A percentile compares a stretch with the other conserved stretches of the same genome.
These are phyloP conservation scores for Lentinus tigrinus DNA, from an alignment of 768 basidiomycete genomes.

Conservation along the genomic window DNA sequence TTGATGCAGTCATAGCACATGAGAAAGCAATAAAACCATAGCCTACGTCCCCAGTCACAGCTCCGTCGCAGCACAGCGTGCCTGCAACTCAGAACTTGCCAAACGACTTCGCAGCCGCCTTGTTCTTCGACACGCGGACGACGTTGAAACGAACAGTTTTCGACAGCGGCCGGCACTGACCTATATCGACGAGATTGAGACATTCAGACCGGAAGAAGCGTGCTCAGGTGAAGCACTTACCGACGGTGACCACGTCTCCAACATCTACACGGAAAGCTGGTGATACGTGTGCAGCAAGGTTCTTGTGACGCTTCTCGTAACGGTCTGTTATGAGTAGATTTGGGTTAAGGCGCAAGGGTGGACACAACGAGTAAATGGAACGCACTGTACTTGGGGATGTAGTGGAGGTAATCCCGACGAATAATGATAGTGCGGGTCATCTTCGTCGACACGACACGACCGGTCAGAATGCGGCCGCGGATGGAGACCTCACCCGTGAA, in stretches of 20 bases:
- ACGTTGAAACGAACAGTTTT: slow-evolving; percentile 99
- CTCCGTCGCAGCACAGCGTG: slow-evolving; percentile 22
- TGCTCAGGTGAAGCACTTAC: slow-evolving; percentile 57
- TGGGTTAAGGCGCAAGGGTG: not conserved
- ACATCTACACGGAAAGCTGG: slow-evolving; percentile 98
- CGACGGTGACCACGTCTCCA: slow-evolving; percentile 94
- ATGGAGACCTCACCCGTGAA: slow-evolving; percentile 97
- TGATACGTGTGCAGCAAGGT: slow-evolving; percentile 94
- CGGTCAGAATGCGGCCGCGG: slow-evolving; percentile 97
- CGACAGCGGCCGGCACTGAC: slow-evolving; percentile 98
- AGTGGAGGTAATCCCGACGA: slow-evolving; percentile 92
- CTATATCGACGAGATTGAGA: slow-evolving; percentile 37
- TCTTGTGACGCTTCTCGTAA: slow-evolving; percentile 99
- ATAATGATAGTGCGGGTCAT: slow-evolving; percentile 99
- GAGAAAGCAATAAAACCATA: slow-evolving; percentile 32
- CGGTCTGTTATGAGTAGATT: slow-evolving; percentile 57
- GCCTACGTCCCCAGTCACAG: slow-evolving; percentile 17
- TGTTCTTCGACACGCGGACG: slow-evolving; percentile 90
- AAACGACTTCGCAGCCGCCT: slow-evolving; percentile 88
- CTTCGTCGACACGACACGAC: slow-evolving; percentile 97
- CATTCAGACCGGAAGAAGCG: not conserved
- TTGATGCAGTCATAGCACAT: slow-evolving; percentile 31
- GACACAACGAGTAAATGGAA: slow-evolving; percentile 18
- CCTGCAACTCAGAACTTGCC: slow-evolving; percentile 74
- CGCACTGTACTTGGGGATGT: slow-evolving; percentile 98